Percentiles rank a stretch among this genome's conserved stretches.
These are phyloP conservation scores for Lactifluus echinatus DNA, from an alignment of 768 basidiomycete species.

Conservation along the genomic window DNA sequence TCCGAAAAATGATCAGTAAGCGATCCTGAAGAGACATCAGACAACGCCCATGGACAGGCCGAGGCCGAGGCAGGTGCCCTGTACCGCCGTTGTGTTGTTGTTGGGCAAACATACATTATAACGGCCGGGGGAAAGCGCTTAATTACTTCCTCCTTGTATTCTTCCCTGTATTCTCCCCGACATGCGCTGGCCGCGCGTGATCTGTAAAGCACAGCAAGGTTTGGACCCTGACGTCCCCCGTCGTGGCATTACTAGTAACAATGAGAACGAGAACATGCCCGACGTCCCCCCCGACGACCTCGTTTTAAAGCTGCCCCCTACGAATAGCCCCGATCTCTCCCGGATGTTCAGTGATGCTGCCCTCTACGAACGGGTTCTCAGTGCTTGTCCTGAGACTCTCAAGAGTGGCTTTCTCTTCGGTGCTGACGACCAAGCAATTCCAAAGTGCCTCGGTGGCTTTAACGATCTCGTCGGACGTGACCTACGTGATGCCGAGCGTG, in stretches of 20 bases:
- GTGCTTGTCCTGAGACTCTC: slow-evolving; percentile 1
- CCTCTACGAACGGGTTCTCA: slow-evolving; percentile 31
- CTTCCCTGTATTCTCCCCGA: not conserved
- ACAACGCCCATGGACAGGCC: too few species aligned
- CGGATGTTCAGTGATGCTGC: slow-evolving; percentile 33
- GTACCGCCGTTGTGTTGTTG: not conserved
- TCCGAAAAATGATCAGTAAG: not conserved
- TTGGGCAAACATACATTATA: not conserved
- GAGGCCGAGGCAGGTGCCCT: too few species aligned
- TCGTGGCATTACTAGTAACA: not conserved
- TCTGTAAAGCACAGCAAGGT: not conserved
- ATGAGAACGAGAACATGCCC: not conserved
- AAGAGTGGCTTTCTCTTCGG: not conserved
- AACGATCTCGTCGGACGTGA: slow-evolving; percentile 37
- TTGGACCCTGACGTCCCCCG: not conserved
- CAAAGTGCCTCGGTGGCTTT: slow-evolving; percentile 29
- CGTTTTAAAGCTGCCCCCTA: not conserved
- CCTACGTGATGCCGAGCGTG: slow-evolving; percentile 30
- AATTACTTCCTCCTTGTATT: not conserved
- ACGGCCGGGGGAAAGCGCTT: too few species aligned
- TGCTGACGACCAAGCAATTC: slow-evolving; percentile 3
- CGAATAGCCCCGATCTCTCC: slow-evolving; percentile 24
- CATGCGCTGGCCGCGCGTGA: slow-evolving; percentile 12
- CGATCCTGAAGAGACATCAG: too few species aligned
- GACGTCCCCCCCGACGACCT: slow-evolving; percentile 7